A percentile compares a stretch with the other conserved stretches of the same genome.
These are phyloP conservation scores for Aureoboletus auriporus DNA, from an alignment of 768 basidiomycete species.

Conservation along the genomic window DNA sequence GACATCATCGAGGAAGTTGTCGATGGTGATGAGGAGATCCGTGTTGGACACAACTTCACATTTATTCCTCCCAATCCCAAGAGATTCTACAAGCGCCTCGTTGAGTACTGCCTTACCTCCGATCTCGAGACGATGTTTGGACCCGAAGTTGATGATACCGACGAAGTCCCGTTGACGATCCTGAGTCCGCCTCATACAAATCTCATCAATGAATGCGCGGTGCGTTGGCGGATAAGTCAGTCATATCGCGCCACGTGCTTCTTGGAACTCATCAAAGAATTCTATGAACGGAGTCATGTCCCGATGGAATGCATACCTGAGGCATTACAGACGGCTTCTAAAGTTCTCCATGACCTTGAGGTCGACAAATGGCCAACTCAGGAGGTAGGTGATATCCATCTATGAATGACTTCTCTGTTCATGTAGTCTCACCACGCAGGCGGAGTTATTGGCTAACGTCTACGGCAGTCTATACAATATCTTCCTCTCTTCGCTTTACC, in stretches of 20 bases:
- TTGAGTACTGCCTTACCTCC: conserved; percentile 75
- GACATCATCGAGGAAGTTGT: conserved; percentile 37
- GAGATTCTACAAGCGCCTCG: conserved; percentile 78
- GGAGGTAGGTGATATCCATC: conserved; percentile 58
- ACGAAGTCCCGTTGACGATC: conserved; percentile 93
- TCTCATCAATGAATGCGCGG: conserved; percentile 81
- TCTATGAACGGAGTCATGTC: conserved; percentile 86
- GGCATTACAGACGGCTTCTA: conserved; percentile 70
- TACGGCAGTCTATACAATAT: conserved; percentile 80
- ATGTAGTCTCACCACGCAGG: conserved; percentile 34
- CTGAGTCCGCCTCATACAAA: conserved; percentile 75
- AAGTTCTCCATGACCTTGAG: conserved; percentile 66
- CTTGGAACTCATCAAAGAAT: conserved; percentile 78
- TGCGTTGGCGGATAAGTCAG: conserved; percentile 86
- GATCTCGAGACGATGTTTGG: conserved; percentile 90
- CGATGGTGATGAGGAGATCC: conserved; percentile 65
- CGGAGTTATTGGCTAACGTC: conserved; percentile 62
- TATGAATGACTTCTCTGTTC: conserved; percentile 1
- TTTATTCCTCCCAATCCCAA: conserved; percentile 89
- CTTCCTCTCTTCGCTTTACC: conserved; percentile 82
- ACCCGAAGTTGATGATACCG: conserved; percentile 88
- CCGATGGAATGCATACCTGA: conserved; percentile 95
- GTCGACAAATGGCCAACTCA: conserved; percentile 72
- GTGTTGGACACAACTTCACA: conserved; percentile 74
- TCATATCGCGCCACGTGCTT: conserved; percentile 77